phyloP scores from a whole-genome alignment of 192 early-diverging fungal genomes.

The Dissophora ornata region DNA sequence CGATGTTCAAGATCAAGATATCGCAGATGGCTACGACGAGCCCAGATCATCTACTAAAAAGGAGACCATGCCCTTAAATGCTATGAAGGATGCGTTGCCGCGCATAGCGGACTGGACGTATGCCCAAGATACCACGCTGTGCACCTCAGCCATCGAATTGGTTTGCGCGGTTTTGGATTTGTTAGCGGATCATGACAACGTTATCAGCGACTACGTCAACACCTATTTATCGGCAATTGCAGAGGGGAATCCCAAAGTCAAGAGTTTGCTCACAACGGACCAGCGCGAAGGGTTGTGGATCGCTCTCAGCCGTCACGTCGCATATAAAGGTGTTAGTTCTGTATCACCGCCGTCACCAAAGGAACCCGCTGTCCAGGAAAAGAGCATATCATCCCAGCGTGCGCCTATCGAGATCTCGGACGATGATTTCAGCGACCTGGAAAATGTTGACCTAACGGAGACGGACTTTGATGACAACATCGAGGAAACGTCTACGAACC shows the following conservation, averaged over 20 bases:
- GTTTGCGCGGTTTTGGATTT: constrained; percentile 34
- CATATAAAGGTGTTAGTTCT: constrained; percentile 4
- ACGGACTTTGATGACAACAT: constrained; percentile 44
- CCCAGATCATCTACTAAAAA: background rate
- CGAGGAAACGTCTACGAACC: background rate
- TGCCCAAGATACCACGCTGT: constrained; percentile 38
- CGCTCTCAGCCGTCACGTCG: constrained; percentile 31
- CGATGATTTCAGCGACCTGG: constrained; percentile 56
- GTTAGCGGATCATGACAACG: constrained; percentile 30
- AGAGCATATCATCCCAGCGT: background rate
- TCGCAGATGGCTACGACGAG: constrained; percentile 7
- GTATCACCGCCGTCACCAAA: background rate
- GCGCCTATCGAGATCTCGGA: constrained; percentile 51
- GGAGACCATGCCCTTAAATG: constrained; percentile 43
- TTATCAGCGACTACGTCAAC: constrained; percentile 13
- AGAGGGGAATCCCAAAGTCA: constrained; percentile 17
- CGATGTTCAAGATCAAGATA: constrained; percentile 19
- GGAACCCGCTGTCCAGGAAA: background rate
- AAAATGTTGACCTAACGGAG: constrained; percentile 46
- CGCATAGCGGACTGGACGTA: constrained; percentile 39
- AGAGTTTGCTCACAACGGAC: constrained; percentile 22
- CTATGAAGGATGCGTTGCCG: constrained; percentile 25
- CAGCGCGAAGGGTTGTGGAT: constrained; percentile 31
- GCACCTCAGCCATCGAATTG: constrained; percentile 30
- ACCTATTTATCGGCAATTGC: constrained; percentile 23